Conservation (phyloP, 2,329 filamentous ascomycete species). For the Diaporthe capsici region DNA sequence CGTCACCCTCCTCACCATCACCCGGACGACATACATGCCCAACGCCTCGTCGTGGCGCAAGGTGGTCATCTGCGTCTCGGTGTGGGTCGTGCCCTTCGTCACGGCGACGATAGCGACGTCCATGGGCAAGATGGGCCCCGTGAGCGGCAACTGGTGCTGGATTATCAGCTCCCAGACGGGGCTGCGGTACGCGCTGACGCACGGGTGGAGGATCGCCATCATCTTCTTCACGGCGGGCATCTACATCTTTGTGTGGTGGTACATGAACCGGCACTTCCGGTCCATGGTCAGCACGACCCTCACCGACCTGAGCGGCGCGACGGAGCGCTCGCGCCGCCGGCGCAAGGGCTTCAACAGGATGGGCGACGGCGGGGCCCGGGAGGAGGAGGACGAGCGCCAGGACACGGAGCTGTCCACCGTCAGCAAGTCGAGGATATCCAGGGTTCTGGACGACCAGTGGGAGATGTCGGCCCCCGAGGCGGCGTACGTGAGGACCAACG, state of each 20-base stretch:
- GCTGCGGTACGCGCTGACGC: constrained; percentile 60
- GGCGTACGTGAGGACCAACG: constrained; percentile 24
- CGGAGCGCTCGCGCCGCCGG: constrained; percentile 10
- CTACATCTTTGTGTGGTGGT: constrained; percentile 59
- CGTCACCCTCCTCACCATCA: constrained; percentile 44
- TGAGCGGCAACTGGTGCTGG: constrained; percentile 62
- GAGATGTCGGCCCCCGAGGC: constrained; percentile 37
- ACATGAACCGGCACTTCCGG: constrained; percentile 48
- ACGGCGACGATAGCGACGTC: constrained; percentile 52
- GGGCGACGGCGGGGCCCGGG: background rate
- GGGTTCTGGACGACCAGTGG: constrained; percentile 31
- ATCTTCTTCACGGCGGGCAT: constrained; percentile 57
- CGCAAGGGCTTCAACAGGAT: constrained; percentile 33
- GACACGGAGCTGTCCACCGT: constrained; percentile 32
- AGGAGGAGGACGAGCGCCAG: background rate
- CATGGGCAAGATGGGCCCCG: constrained; percentile 51
- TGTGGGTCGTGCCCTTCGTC: constrained; percentile 57
- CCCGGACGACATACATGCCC: constrained; percentile 52
- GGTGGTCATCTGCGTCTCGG: constrained; percentile 52
- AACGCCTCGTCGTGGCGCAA: constrained; percentile 49
- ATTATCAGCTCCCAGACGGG: constrained; percentile 54
- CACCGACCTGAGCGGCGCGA: constrained; percentile 18
- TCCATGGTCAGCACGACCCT: constrained; percentile 35
- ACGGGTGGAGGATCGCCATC: constrained; percentile 61
- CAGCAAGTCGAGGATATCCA: constrained; percentile 33